phyloP scores from a whole-genome alignment of 2,329 filamentous ascomycete species.

The Aspergillus vadensis region DNA sequence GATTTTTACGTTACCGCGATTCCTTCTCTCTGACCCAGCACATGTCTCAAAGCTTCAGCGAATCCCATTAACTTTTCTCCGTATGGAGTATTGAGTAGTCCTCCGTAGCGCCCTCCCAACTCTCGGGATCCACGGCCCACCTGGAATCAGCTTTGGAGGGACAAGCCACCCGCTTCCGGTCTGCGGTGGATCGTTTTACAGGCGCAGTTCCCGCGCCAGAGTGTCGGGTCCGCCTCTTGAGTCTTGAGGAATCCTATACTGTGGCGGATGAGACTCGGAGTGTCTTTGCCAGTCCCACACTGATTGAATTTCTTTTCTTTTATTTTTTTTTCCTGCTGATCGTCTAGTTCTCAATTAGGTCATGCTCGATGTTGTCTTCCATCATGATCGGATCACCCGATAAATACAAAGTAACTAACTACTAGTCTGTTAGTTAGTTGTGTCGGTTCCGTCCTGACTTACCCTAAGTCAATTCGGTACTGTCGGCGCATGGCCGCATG shows the following conservation, averaged over 20 bases:
- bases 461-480: neutral
- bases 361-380: neutral
- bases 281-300: neutral
- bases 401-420: no score
- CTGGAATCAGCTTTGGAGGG: conserved; percentile 12
- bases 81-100: neutral
- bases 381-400: neutral
- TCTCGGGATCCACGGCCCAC: neutral
- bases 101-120: neutral
- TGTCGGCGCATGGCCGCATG: conserved; percentile 1
- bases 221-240: conserved; percentile 27
- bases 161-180: conserved; percentile 15
- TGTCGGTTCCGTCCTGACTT: neutral
- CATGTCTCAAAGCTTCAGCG: neutral
- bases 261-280: neutral
- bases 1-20: neutral
- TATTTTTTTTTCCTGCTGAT: neutral
- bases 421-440: no score
- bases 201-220: conserved; percentile 25
- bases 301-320: neutral
- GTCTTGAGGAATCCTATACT: neutral
- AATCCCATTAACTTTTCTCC: neutral
- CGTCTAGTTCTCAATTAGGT: neutral
- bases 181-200: conserved; percentile 15
- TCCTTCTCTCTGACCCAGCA: neutral